phyloP scores from a whole-genome alignment of 805 yeast species.

The Kazachstania kunashirensis region DNA sequence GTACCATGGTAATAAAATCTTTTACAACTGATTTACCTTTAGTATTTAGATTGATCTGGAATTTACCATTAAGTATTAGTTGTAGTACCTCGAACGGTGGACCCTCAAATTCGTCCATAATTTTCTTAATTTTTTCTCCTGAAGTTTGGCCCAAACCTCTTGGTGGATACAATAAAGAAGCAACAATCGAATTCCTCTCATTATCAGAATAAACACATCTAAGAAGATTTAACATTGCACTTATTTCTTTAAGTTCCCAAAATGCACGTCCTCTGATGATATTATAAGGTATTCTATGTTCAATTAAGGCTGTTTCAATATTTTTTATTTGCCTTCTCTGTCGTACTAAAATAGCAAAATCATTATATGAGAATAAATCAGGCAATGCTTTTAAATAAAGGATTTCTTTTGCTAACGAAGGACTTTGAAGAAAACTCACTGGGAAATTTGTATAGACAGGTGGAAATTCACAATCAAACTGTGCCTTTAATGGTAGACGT shows the following conservation, averaged over 20 bases:
- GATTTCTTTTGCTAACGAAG: conserved; percentile 48
- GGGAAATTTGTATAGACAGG: conserved; percentile 38
- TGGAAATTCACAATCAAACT: conserved; percentile 33
- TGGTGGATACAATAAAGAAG: conserved; percentile 51
- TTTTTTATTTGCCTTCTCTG: conserved; percentile 50
- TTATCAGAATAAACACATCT: conserved; percentile 48
- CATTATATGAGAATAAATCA: conserved; percentile 39
- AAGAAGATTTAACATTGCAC: conserved; percentile 51
- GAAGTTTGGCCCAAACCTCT: conserved; percentile 60
- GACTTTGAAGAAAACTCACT: conserved; percentile 45
- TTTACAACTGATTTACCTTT: conserved; percentile 16
- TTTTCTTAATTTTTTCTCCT: conserved; percentile 24
- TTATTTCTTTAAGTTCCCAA: conserved; percentile 69
- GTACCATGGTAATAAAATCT: conserved; percentile 19
- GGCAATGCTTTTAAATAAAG: conserved; percentile 38
- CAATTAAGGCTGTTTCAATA: conserved; percentile 55
- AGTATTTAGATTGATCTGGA: conserved; percentile 10
- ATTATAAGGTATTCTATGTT: conserved; percentile 48
- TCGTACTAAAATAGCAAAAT: conserved; percentile 65
- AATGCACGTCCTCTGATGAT: conserved; percentile 68
- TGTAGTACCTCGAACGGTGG: conserved; percentile 13
- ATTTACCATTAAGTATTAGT: conserved; percentile 7
- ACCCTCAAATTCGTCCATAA: conserved; percentile 8
- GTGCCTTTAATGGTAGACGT: conserved; percentile 40
- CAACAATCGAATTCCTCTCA: conserved; percentile 51